Evolutionary conservation across 768 basidiomycete genomes (phyloP).

Genomic region (Lactarius sanguifluus): DNA sequence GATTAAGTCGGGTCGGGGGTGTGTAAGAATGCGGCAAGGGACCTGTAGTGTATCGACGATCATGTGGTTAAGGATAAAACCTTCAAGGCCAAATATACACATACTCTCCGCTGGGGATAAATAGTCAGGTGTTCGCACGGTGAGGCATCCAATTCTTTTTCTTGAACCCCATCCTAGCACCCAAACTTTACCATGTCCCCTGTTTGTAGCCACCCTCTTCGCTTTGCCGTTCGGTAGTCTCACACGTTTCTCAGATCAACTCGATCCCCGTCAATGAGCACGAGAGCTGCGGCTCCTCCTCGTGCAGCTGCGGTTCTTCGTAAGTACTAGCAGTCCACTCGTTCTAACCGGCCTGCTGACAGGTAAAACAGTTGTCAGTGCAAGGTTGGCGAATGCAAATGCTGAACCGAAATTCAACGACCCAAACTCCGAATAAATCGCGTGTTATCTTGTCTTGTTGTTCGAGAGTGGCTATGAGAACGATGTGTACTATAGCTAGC

Average conservation of each 20-base stretch:
- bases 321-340: neutral
- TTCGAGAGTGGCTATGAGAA: neutral
- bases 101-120: neutral
- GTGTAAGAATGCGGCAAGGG: no score
- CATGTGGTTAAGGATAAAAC: neutral
- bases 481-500: neutral
- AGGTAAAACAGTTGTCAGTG: neutral
- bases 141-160: neutral
- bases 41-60: no score
- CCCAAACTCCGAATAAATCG: neutral
- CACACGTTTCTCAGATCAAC: neutral
- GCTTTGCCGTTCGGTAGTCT: neutral
- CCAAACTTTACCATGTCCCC: neutral
- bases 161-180: neutral
- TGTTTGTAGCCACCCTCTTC: neutral
- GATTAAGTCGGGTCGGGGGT: no score
- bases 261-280: conserved; percentile 8
- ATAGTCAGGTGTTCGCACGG: neutral
- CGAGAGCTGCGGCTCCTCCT: neutral
- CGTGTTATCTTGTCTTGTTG: neutral
- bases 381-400: conserved; percentile 12
- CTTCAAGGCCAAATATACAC: neutral
- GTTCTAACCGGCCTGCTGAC: neutral
- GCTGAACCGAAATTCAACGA: neutral
- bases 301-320: neutral